These are phyloP conservation scores for Trichosporon sp. DNA, from an alignment of 1,284 basidiomycete genomes.

Conservation along the genomic window DNA sequence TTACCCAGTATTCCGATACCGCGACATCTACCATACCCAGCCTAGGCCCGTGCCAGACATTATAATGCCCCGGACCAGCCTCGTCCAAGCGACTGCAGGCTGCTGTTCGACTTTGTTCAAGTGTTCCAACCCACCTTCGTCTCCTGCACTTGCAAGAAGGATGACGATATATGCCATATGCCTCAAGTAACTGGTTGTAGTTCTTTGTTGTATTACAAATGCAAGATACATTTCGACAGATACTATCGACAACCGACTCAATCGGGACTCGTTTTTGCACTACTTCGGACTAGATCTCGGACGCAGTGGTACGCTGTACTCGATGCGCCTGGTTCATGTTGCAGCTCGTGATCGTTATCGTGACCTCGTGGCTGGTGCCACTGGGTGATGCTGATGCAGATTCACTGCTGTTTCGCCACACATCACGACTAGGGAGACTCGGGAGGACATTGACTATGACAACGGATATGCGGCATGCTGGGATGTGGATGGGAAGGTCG, in stretches of 20 bases:
- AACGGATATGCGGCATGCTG: slow-evolving; percentile 7
- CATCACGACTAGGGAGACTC: neutral
- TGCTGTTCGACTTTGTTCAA: too few relatives aligned
- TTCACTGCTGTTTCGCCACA: neutral
- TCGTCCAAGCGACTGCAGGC: too few relatives aligned
- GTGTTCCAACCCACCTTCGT: neutral
- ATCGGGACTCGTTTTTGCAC: neutral
- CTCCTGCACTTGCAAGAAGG: too few relatives aligned
- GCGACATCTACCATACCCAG: neutral
- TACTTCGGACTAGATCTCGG: too few relatives aligned
- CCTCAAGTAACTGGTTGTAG: neutral
- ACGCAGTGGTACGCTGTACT: too few relatives aligned
- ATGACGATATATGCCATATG: neutral
- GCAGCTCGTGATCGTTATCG: neutral
- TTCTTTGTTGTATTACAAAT: slow-evolving; percentile 14
- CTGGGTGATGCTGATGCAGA: too few relatives aligned
- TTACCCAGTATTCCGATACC: too few relatives aligned
- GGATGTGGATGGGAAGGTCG: too few relatives aligned
- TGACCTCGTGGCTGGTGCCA: neutral
- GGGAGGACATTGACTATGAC: neutral
- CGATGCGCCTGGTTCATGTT: too few relatives aligned
- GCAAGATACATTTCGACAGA: slow-evolving; percentile 17
- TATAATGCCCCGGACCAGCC: too few relatives aligned
- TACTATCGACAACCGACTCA: neutral
- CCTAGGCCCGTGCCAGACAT: neutral